phyloP scores from a whole-genome alignment of 768 basidiomycete genomes.

The Tricholomella constricta region DNA sequence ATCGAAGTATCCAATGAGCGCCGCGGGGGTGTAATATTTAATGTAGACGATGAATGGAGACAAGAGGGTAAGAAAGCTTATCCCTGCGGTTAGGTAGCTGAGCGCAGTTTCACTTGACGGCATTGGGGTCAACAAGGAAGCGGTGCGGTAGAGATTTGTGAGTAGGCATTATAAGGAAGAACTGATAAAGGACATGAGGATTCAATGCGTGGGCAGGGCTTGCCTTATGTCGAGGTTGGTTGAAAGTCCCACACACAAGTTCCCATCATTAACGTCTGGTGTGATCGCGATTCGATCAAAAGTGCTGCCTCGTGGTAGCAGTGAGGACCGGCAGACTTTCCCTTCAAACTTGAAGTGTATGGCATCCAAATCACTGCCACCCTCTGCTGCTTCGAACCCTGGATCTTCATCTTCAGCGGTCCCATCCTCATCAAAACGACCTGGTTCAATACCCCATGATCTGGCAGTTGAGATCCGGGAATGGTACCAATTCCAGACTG shows the following conservation, averaged over 20 bases:
- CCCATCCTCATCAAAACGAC: not conserved
- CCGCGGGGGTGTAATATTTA: not conserved
- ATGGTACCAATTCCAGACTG: not conserved
- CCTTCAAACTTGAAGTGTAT: not conserved
- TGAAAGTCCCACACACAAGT: no score
- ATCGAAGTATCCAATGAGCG: slow-evolving; percentile 1
- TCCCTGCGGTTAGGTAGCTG: slow-evolving; percentile 9
- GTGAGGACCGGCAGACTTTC: not conserved
- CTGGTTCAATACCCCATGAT: not conserved
- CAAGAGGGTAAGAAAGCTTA: slow-evolving; percentile 5
- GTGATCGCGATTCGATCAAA: no score
- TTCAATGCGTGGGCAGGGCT: not conserved
- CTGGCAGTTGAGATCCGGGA: not conserved
- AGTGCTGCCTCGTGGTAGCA: not conserved
- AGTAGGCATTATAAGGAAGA: not conserved
- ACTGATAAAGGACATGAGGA: not conserved
- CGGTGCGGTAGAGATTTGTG: not conserved
- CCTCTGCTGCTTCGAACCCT: not conserved
- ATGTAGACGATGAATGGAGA: not conserved
- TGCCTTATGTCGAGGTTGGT: not conserved
- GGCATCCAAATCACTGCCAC: not conserved
- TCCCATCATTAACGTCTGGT: no score
- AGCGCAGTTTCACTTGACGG: slow-evolving; percentile 3
- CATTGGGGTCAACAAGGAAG: no score
- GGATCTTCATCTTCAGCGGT: not conserved